These are phyloP conservation scores for Aaosphaeria pasadenensis DNA, from an alignment of 2,329 filamentous ascomycete species.

Conservation along the genomic window DNA sequence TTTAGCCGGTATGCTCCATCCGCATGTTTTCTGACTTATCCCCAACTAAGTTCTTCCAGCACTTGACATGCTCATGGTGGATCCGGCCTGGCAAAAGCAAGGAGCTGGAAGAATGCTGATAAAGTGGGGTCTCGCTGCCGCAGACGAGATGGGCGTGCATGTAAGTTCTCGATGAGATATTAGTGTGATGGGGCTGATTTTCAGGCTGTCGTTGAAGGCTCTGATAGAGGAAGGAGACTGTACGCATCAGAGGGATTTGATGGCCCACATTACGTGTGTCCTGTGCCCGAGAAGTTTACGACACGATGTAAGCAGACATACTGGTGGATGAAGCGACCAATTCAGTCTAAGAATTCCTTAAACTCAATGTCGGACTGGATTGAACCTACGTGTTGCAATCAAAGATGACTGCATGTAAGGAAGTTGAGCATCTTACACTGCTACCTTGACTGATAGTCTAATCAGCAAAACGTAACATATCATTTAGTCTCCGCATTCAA, in stretches of 20 bases:
- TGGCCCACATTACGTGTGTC: background rate
- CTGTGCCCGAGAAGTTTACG: slow-evolving; percentile 1
- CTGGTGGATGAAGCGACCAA: slow-evolving; percentile 2
- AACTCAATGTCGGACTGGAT: background rate
- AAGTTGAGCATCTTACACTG: no score
- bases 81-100: slow-evolving; percentile 30
- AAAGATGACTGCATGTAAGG: background rate
- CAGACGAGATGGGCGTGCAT: slow-evolving; percentile 20
- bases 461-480: no score
- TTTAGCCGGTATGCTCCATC: slow-evolving; percentile 3
- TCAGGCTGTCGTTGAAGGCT: slow-evolving; percentile 5
- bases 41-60: background rate
- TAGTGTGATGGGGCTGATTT: background rate
- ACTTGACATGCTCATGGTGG: slow-evolving; percentile 23
- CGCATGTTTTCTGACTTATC: background rate
- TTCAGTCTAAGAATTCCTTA: background rate
- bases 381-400: background rate
- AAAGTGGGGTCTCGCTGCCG: slow-evolving; percentile 29
- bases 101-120: slow-evolving; percentile 33
- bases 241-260: slow-evolving; percentile 2
- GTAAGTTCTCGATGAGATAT: background rate
- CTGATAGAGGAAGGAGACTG: slow-evolving; percentile 1
- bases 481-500: no score
- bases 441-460: no score
- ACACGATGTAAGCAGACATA: background rate